Conservation (phyloP, 345 rosid genomes). For the Streptanthus diversifolius region DNA sequence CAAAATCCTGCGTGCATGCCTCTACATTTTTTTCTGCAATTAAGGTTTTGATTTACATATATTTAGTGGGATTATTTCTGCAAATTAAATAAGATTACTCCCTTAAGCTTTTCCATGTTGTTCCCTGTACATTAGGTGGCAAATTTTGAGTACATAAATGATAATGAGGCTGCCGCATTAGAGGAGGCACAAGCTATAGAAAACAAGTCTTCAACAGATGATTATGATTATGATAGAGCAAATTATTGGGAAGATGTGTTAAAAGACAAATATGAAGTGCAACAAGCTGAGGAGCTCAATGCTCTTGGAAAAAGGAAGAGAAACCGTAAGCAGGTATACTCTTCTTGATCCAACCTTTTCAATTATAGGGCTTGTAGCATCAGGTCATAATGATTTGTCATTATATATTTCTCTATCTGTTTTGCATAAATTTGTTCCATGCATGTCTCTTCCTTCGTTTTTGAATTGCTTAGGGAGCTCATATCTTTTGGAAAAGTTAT, state of each 20-base stretch:
- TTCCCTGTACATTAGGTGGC: constrained; percentile 49
- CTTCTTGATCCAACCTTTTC: neutral
- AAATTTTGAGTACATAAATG: constrained; percentile 72
- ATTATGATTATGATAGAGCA: constrained; percentile 47
- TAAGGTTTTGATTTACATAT: neutral
- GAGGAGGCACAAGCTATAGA: constrained; percentile 46
- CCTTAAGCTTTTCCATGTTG: neutral
- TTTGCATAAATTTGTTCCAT: neutral
- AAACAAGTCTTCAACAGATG: constrained; percentile 37
- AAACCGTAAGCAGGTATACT: constrained; percentile 66
- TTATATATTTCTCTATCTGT: neutral
- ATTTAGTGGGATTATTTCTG: neutral
- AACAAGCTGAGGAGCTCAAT: constrained; percentile 62
- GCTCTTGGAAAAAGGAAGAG: constrained; percentile 87
- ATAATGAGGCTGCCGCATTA: constrained; percentile 55
- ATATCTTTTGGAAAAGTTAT: neutral
- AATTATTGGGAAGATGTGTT: constrained; percentile 72
- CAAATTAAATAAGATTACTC: neutral
- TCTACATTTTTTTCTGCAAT: neutral
- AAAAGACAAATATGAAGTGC: constrained; percentile 57
- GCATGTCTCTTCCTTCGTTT: neutral
- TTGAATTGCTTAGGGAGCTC: neutral
- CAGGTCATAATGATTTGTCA: neutral
- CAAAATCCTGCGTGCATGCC: neutral
- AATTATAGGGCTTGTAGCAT: neutral